Base-by-base conservation (phyloP, 2,329 filamentous ascomycete species). In the Fusarium sp. region DNA sequence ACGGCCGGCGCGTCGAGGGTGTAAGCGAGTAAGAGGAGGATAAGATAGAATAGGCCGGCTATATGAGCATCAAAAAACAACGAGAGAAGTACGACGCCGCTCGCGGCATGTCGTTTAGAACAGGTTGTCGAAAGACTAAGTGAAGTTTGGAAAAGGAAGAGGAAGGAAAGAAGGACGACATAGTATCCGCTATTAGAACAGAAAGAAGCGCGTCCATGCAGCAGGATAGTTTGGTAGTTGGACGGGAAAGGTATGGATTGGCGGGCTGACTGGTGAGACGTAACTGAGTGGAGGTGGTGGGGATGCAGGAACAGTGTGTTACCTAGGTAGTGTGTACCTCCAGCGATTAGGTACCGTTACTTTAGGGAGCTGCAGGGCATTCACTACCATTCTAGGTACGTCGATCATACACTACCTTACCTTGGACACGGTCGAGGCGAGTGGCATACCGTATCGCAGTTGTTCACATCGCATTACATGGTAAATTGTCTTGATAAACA, bases 31-130 rank as follows among this genome's bases (percentile, higher is more conserved):
- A 51, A 43, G 38, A 44, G 40, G 34, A 52, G 7, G 46, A 51
- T 15, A 47, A 51, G 31, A 21, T 15, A 47, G 42, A 60, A 73
- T 75, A 76, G 70, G 54, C 73, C 74, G 71, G 73, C 75, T 78
- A 77, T 74, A 70, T 66, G 70, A 59, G 70, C 73, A 76, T 76
- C 59, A 70, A 70, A 62, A 65, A 67, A 57, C 50, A 70, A 74
- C 43, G 61, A 67, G 53, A 62, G 56, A 47, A 57, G 65, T 67
- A 73, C 62, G 70, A 70, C 65, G 67, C 75, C 71, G 67, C 74
- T 71, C 68, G 68, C 67, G 65, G 72, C 73, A 75, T 71, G 63
- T 69, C 69, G 69, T 53, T 45, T 31, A 17, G 22, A 59, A 51
- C 50, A 59, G 55, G 33, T 26, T 49, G 47, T 31, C 21, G 31